Evolutionary conservation across 2,329 filamentous ascomycete genomes (phyloP), one percentile per base, ranked within the genome.

Genomic region (Macrophomina pseudophaseolina): DNA sequence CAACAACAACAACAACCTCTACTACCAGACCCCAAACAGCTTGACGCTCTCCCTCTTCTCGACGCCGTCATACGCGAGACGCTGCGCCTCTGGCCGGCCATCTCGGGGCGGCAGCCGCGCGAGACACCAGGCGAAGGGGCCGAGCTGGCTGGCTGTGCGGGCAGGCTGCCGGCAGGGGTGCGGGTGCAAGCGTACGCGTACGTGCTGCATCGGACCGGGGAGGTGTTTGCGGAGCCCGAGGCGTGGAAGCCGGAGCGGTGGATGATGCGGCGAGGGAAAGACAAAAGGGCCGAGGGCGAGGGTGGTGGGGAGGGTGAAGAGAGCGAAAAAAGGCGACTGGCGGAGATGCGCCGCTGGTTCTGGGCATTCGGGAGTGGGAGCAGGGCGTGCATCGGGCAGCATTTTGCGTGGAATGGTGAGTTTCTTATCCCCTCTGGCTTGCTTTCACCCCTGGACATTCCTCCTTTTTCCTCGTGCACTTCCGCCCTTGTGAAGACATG

Each of bases 51-150:
- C 0, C 85, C 87, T 1, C 73, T 88, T 9, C 76, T 90, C 8
- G 82, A 89, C 68, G 86, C 87, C 14, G 81, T 87, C 14, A 71
- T 89, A 11, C 85, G 85, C 75, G 88, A 90, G 73, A 88, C 86
- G 1, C 78, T 90, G 16, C 85, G 88, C 33, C 79, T 89, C 2
- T 86, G 89, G 74, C 80, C 87, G 3, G 84, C 87, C 0, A 88
- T 89, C 12, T 87, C 87, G 1, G 87, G 87, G 2, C 85, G 86
- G 5, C 86, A 89, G 71, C 87, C 88, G 30, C 84, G 87, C 33
- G 80, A 87, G 56, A 84, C 82, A 4, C 82, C 81, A 3, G 65
- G 73, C 5, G 28, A 14, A 38, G 79, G 81, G 9, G 78, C 74
- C 35, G 73, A 70, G 2, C 74, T 84, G 2, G 81, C 82, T 0